A percentile compares a stretch with the other conserved stretches of the same genome.
phyloP scores from a whole-genome alignment of 208 protist genomes.

The Leishmania lainsoni region DNA sequence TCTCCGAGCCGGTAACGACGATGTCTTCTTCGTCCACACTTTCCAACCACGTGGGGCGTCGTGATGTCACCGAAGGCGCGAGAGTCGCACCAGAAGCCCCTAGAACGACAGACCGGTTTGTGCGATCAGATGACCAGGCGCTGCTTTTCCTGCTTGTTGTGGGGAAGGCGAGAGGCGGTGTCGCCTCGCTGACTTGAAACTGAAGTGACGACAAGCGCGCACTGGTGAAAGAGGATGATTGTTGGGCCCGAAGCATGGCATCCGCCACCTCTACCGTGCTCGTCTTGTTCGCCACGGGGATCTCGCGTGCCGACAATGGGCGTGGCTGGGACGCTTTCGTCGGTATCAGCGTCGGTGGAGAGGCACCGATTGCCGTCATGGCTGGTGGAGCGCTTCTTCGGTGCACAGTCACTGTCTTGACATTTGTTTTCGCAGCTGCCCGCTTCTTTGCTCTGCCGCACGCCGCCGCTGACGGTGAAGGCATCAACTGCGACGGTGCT shows the following conservation, averaged over 20 bases:
- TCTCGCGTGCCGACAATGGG: not conserved
- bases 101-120: slow-evolving; percentile 10
- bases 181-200: not conserved
- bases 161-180: not conserved
- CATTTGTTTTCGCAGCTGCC: not conserved
- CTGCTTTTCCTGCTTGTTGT: slow-evolving; percentile 18
- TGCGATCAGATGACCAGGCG: slow-evolving; percentile 21
- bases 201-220: not conserved
- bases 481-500: not conserved
- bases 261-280: not conserved
- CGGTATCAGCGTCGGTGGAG: slow-evolving; percentile 1
- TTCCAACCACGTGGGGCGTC: not conserved
- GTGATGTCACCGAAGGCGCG: not conserved
- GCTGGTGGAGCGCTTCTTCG: not conserved
- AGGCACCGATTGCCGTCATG: not conserved
- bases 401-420: not conserved
- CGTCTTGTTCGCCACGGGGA: not conserved
- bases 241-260: not conserved
- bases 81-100: slow-evolving; percentile 19
- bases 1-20: not conserved
- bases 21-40: slow-evolving; percentile 3
- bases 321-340: not conserved
- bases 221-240: not conserved
- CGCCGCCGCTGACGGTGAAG: not conserved
- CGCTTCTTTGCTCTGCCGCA: not conserved